Evolutionary conservation across 169 alveolate genomes (phyloP), one percentile per base, ranked within the genome.

Genomic region (Eimeria acervulina): DNA sequence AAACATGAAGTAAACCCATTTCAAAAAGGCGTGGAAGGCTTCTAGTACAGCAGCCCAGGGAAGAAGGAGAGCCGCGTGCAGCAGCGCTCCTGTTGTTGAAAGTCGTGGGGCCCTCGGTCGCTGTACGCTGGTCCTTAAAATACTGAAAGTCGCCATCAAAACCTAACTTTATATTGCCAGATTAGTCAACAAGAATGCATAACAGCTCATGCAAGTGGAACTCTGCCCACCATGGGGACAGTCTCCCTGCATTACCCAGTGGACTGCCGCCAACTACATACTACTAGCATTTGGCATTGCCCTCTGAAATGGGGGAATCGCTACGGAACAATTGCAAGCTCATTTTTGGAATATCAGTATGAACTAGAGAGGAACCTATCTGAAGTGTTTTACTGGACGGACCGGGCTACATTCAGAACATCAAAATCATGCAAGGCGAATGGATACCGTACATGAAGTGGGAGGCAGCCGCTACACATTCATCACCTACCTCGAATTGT

Each of bases 61-160:
- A 72, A 51, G 83, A 72, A 72, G 83, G 52, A n/a, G 4, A 36
- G 17, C 83, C 83, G 51, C 15, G 47, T 17, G 83, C 52, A 36
- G 31, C 51, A 31, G 52, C 83, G 47, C 31, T 36, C 83, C 47
- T 31, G 83, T 72, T 72, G 83, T n/a, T 31, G 36, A 19, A 72
- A 36, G 52, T 36, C 83, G 83, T 33, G 83, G 83, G 83, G 52
- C 83, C 83, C 47, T 68, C 26, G 13, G 83, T 33, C 83, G 83
- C 52, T 36, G 47, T 19, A 72, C 12, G 83, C 47, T 36, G 51
- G 31, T 72, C 52, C 31, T 36, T 47, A 72, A 38, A 38, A 72
- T 2, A 15, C 6, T 33, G 83, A 3, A 72, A 72, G 15, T 36
- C 13, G 51, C 2, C 83, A 72, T 33, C 52, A 36, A 68, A 28